Conservation (phyloP, 1,139 yeast genomes). For the Sugiyamaella novakii region DNA sequence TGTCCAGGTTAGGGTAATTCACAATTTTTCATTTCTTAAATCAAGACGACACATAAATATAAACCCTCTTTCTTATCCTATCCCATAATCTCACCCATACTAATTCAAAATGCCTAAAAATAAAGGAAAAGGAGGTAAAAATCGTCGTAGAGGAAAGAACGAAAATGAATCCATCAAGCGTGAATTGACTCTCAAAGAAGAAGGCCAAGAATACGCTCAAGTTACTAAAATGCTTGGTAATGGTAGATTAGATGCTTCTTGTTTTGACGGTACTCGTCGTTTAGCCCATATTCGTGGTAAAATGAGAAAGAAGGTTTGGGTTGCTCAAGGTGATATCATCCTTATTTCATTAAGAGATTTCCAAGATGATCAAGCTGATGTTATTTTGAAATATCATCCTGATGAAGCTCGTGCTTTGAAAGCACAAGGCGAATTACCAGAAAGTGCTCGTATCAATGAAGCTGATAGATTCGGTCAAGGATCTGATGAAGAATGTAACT, state of each 20-base stretch:
- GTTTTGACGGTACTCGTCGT: slow-evolving; percentile 93
- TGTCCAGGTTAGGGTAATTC: slow-evolving; percentile 8
- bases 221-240: slow-evolving; percentile 98
- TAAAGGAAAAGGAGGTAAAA: slow-evolving; percentile 62
- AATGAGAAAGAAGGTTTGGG: slow-evolving; percentile 99
- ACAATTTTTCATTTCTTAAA: slow-evolving; percentile 8
- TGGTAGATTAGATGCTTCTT: slow-evolving; percentile 92
- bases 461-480: slow-evolving; percentile 97
- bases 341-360: slow-evolving; percentile 95
- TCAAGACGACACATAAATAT: not conserved
- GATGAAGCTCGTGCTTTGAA: slow-evolving; percentile 98
- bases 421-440: slow-evolving; percentile 93
- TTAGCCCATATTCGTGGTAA: slow-evolving; percentile 99
- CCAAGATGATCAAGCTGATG: slow-evolving; percentile 98
- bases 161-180: slow-evolving; percentile 90
- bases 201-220: slow-evolving; percentile 98
- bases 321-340: slow-evolving; percentile 97
- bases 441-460: slow-evolving; percentile 95
- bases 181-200: slow-evolving; percentile 88
- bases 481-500: slow-evolving; percentile 96
- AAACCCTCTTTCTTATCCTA: not conserved
- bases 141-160: slow-evolving; percentile 99
- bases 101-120: slow-evolving; percentile 53
- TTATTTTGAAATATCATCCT: slow-evolving; percentile 92
- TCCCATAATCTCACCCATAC: not conserved